Conservation (phyloP, 495 filamentous ascomycete species). For the Hypoxylon fuscum region DNA sequence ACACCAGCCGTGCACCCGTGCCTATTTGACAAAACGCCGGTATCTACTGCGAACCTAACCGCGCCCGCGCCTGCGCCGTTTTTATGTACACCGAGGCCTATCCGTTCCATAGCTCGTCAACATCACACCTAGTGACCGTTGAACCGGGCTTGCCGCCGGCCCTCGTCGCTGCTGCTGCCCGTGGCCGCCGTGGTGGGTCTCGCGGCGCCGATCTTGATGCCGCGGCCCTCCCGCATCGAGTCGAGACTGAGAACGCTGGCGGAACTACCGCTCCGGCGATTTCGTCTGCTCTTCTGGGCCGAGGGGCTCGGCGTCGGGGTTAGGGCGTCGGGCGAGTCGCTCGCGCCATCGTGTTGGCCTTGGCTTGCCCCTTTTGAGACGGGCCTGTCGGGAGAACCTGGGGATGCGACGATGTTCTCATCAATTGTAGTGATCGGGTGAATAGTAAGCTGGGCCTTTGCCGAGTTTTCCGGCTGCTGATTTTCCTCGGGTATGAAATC, state of each 20-base stretch:
- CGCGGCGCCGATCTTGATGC: constrained; percentile 48
- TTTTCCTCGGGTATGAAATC: constrained; percentile 7
- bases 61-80: background rate
- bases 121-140: background rate
- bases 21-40: constrained; percentile 10
- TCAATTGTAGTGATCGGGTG: constrained; percentile 30
- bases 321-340: constrained; percentile 13
- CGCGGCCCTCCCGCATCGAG: constrained; percentile 35
- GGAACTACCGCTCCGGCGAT: constrained; percentile 33
- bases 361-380: background rate
- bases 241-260: constrained; percentile 40
- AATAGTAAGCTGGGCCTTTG: constrained; percentile 18
- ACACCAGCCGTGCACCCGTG: background rate
- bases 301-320: constrained; percentile 36
- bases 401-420: constrained; percentile 14
- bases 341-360: constrained; percentile 10
- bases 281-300: constrained; percentile 14
- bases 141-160: constrained; percentile 10
- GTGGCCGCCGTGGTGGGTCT: constrained; percentile 39
- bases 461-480: background rate
- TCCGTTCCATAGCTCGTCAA: no score
- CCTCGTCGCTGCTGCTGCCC: constrained; percentile 41
- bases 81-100: constrained; percentile 11
- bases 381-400: constrained; percentile 11
- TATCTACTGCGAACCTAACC: constrained; percentile 19